Evolutionary conservation across 768 basidiomycete genomes (phyloP), one percentile per base, ranked within the genome.

Genomic region (Boletus vinaceobasis): DNA sequence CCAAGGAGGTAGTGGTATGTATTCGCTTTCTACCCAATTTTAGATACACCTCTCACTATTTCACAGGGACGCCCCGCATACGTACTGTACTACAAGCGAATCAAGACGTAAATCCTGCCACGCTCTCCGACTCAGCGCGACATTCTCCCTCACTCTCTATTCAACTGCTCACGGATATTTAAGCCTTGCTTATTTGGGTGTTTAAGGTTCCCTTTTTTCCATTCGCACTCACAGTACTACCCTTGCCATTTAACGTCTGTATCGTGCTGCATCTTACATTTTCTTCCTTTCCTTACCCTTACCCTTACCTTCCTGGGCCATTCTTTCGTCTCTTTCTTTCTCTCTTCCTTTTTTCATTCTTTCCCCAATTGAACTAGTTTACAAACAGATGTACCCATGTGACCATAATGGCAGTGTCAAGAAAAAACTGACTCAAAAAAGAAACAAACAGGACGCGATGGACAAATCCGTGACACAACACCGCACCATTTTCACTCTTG

Each of bases 1-100:
- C 85, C 45, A 88, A 83, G 65, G 87, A 94, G 67, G 88, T 97
- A 6, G 88, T 93, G 48, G 92, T 95, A 65, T 61, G 89, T 77
- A 7, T 68, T 26, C 10, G 19, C 8, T 27, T n/a, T 43, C 15
- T 31, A 17, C n/a, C 13, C 17, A 8, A 13, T 39, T 7, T 40
- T 14, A 10, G 31, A n/a, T 31, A 14, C 37, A 29, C 17, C 40
- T 43, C 55, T 60, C 73, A 76, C 68, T 15, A 5, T 55, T 21
- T 60, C 74, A 55, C 76, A 88, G 77, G 79, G 79, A 35, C 78
- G 77, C 32, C 80, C 79, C 7, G 90, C 90, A 64, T 92, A 92
- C 64, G 87, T 92, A 42, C 71, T 92, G 69, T 92, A 88, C 69
- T 92, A 89, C 73, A 89, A 89, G 69, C 76, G 87, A 65, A 77